Conservation (phyloP, 306 rosid genomes). For the Herpetospermum pedunculosum region DNA sequence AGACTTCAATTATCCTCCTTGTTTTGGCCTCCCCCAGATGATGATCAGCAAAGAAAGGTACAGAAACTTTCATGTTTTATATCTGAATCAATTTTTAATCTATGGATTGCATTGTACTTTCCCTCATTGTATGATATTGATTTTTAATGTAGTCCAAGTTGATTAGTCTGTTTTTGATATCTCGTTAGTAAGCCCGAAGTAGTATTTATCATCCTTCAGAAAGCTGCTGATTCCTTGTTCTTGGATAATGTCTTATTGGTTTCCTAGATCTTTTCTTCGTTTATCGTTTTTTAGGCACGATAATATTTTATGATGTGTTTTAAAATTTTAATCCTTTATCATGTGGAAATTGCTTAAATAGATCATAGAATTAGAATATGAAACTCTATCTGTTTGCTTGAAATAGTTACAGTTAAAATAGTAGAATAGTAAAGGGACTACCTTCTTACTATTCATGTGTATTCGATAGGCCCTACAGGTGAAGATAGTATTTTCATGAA, state of each 20-base stretch:
- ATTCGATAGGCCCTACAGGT: no score
- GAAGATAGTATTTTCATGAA: no score
- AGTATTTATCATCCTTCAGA: neutral
- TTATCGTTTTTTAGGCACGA: neutral
- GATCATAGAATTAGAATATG: neutral
- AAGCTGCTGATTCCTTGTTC: neutral
- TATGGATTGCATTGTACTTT: neutral
- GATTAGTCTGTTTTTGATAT: neutral
- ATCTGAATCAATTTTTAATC: neutral
- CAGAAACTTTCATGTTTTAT: neutral
- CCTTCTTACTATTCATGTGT: no score
- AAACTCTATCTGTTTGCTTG: no score
- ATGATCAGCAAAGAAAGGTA: constrained; percentile 58
- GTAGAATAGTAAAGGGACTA: no score
- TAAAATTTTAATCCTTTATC: neutral
- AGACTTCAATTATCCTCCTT: constrained; percentile 64
- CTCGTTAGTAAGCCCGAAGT: neutral
- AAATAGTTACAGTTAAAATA: no score
- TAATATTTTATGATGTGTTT: neutral
- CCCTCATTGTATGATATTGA: neutral
- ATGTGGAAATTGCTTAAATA: neutral
- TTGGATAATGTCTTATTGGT: neutral
- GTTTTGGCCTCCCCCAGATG: constrained; percentile 83
- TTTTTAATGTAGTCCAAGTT: neutral
- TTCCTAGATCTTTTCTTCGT: neutral